phyloP scores from a whole-genome alignment of 1,284 basidiomycete species.

The Naganishia cerealis region DNA sequence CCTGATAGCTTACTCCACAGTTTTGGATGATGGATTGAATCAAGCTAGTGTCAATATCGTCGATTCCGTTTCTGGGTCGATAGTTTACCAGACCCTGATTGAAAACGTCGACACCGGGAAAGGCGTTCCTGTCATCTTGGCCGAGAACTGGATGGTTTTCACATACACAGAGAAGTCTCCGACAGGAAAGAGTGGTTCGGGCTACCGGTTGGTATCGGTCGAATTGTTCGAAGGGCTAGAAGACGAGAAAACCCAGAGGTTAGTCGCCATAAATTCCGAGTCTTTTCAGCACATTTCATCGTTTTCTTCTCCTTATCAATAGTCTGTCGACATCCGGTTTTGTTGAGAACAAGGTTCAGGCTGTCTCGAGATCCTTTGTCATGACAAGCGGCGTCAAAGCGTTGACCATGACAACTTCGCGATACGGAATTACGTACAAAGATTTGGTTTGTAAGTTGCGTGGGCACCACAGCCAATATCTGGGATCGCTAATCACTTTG shows the following conservation, averaged over 20 bases:
- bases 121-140: constrained; percentile 64
- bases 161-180: constrained; percentile 57
- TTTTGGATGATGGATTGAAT: constrained; percentile 45
- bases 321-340: constrained; percentile 76
- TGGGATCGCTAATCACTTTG: constrained; percentile 5
- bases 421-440: constrained; percentile 82
- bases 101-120: constrained; percentile 48
- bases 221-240: constrained; percentile 80
- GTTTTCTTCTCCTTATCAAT: neutral
- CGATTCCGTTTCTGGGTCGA: constrained; percentile 73
- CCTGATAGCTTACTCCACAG: constrained; percentile 67
- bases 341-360: constrained; percentile 60
- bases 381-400: constrained; percentile 69
- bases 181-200: constrained; percentile 60
- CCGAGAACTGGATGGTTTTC: constrained; percentile 93
- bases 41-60: constrained; percentile 68
- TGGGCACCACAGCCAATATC: neutral
- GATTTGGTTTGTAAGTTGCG: constrained; percentile 71
- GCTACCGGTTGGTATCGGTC: constrained; percentile 71
- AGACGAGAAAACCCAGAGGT: constrained; percentile 72
- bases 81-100: constrained; percentile 64
- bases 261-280: constrained; percentile 34
- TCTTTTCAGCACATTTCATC: too few species aligned
- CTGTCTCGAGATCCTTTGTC: constrained; percentile 70
- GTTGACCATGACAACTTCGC: constrained; percentile 73